Evolutionary conservation across 164 flowering plant genomes (phyloP).

Genomic region (Macadamia integrifolia): DNA sequence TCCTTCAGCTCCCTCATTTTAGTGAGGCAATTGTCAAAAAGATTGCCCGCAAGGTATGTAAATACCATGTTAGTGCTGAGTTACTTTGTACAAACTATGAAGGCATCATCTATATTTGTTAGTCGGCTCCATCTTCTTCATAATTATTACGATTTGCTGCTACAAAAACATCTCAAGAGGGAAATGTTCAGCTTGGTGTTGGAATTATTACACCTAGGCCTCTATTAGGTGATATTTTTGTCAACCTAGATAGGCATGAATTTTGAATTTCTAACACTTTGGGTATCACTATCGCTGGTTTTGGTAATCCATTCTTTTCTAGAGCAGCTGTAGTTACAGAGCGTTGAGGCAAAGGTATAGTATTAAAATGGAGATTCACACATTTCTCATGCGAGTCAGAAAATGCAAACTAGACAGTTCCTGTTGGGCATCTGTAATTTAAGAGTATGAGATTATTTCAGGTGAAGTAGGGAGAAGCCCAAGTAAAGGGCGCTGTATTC

Average conservation of each 20-base stretch:
- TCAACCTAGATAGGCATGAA: background rate
- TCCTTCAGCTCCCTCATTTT: constrained; percentile 93
- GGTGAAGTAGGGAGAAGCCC: too few relatives aligned
- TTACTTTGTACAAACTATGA: background rate
- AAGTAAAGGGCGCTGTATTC: too few relatives aligned
- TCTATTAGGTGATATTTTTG: background rate
- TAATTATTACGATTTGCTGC: background rate
- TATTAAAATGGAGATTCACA: too few relatives aligned
- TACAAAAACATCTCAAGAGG: background rate
- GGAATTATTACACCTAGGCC: background rate
- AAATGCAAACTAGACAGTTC: too few relatives aligned
- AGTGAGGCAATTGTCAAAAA: constrained; percentile 68
- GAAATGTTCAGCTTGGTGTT: background rate
- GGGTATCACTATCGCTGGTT: too few relatives aligned
- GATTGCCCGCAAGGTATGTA: constrained; percentile 68
- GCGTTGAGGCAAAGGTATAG: too few relatives aligned
- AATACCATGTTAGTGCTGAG: background rate
- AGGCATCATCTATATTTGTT: background rate
- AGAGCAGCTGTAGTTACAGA: too few relatives aligned
- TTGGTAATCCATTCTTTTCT: too few relatives aligned
- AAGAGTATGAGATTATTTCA: too few relatives aligned
- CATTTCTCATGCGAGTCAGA: too few relatives aligned
- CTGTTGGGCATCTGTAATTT: too few relatives aligned
- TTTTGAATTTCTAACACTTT: background rate
- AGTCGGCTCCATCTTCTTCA: background rate